Evolutionary conservation across 129 eudicot species (phyloP).

Genomic region (Pulicaria dysenterica): DNA sequence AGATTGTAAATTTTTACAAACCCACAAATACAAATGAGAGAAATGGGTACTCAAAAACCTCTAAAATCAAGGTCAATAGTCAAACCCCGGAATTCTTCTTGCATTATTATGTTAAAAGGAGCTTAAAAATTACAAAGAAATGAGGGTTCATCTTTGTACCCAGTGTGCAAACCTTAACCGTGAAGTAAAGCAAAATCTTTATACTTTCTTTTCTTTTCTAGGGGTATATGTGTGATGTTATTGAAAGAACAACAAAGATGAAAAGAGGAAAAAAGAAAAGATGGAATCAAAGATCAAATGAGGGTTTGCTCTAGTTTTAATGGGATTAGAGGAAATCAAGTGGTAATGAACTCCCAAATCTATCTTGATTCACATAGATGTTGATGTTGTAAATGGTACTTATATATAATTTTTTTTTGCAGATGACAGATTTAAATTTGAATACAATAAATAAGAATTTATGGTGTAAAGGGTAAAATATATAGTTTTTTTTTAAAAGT

Average conservation of each 20-base stretch:
- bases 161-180: slow-evolving; percentile 19
- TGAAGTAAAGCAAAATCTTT: slow-evolving; percentile 33
- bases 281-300: slow-evolving; percentile 14
- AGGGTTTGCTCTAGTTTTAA: slow-evolving; percentile 11
- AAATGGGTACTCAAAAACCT: slow-evolving; percentile 48
- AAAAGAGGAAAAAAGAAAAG: slow-evolving; percentile 20
- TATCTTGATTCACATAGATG: too few relatives aligned
- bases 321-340: too few relatives aligned
- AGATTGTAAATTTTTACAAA: slow-evolving; percentile 22
- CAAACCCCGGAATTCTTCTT: slow-evolving; percentile 40
- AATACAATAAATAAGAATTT: too few relatives aligned
- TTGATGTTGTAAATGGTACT: too few relatives aligned
- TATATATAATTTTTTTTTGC: too few relatives aligned
- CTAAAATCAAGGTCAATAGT: slow-evolving; percentile 30
- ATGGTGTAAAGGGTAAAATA: too few relatives aligned
- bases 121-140: slow-evolving; percentile 21
- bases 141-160: slow-evolving; percentile 19
- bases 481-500: too few relatives aligned
- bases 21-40: slow-evolving; percentile 37
- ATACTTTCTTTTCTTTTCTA: slow-evolving; percentile 13
- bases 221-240: slow-evolving; percentile 22
- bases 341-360: too few relatives aligned
- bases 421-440: too few relatives aligned
- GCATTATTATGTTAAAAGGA: slow-evolving; percentile 31
- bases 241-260: slow-evolving; percentile 33